Percentiles rank a stretch among this genome's conserved stretches.
These are phyloP conservation scores for Endocalyx cinctus DNA, from an alignment of 2,329 filamentous ascomycete species.

Conservation along the genomic window DNA sequence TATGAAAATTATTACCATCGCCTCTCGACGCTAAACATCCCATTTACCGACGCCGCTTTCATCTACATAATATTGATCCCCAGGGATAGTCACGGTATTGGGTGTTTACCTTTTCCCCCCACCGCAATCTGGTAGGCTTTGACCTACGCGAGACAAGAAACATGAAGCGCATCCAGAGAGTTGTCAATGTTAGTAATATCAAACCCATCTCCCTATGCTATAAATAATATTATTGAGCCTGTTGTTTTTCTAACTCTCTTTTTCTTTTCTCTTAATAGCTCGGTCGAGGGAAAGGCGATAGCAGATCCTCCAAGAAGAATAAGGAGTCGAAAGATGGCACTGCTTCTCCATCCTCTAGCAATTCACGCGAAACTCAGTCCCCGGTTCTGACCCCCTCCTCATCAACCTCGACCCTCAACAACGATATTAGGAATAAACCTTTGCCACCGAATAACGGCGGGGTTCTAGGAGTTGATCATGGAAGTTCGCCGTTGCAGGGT, in stretches of 20 bases:
- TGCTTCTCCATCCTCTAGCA: conserved; percentile 65
- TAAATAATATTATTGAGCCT: too few relatives aligned
- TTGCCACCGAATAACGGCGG: conserved; percentile 55
- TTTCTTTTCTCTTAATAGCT: conserved; percentile 76
- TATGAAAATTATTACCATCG: too few relatives aligned
- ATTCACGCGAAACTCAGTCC: conserved; percentile 54
- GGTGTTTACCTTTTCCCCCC: too few relatives aligned
- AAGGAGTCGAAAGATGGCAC: conserved; percentile 72
- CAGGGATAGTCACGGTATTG: too few relatives aligned
- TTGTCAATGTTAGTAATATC: conserved; percentile 51
- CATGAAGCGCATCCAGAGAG: conserved; percentile 97
- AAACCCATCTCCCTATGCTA: not conserved
- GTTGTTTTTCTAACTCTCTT: too few relatives aligned
- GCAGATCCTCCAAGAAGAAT: conserved; percentile 77
- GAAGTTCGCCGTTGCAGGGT: conserved; percentile 40
- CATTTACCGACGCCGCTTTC: too few relatives aligned
- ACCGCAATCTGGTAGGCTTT: conserved; percentile 20
- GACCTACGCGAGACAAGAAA: conserved; percentile 34
- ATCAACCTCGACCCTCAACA: conserved; percentile 80
- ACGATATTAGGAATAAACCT: conserved; percentile 80
- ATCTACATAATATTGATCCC: too few relatives aligned
- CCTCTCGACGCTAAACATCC: too few relatives aligned
- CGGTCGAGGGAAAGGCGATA: conserved; percentile 81
- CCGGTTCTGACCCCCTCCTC: conserved; percentile 75
- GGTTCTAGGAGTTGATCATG: conserved; percentile 33